Base-by-base conservation (phyloP, 108 stramenopile genomes). In the Skeletonema grethae region DNA sequence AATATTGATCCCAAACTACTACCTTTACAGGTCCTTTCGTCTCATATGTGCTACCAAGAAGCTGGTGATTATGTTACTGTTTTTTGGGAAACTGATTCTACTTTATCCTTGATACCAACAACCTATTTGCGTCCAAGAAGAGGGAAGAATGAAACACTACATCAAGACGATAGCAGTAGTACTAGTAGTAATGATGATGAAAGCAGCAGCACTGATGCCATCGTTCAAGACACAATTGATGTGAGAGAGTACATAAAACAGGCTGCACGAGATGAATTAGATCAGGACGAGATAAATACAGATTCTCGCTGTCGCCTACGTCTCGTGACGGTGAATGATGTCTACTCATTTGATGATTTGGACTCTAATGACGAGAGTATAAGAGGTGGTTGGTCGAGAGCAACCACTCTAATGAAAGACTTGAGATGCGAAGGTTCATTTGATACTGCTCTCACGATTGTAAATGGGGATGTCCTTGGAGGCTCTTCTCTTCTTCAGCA, bases 401-500 rank as follows among this genome's bases (percentile, higher is more conserved):
- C 80, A 3, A 63, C 70, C n/a, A 77, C 80, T 4, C 63, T 81
- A 36, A 81, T 81, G 46, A 76, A 66, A 56, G 22, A 28, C 9
- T 43, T 81, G 50, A 20, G 50, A 53, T 22, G 1, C 5, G 22
- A 53, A 9, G 8, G 3, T 53, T 53, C 50, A 8, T 53, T 53
- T 22, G 50, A 53, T 24, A 70, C 65, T 7, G 75, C 72, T 15
- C 64, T 81, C n/a, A 63, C 63, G 10, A 60, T 72, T 2, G 80
- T 62, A 41, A 72, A 72, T 60, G 80, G 80, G 28, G 80, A 81
- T 61, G 75, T 81, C 20, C 70, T 81, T 16, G 80, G 80, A 29
- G 80, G 80, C 31, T 77, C 76, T 28, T 66, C 70, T 18, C 70
- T 81, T 8, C 70, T 77, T 12, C 63, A 73, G 34, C 58, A 77